Percentiles rank a stretch among this genome's conserved stretches.
Conservation (phyloP, 768 basidiomycete genomes). For the Xerocomellus dryophilus region DNA sequence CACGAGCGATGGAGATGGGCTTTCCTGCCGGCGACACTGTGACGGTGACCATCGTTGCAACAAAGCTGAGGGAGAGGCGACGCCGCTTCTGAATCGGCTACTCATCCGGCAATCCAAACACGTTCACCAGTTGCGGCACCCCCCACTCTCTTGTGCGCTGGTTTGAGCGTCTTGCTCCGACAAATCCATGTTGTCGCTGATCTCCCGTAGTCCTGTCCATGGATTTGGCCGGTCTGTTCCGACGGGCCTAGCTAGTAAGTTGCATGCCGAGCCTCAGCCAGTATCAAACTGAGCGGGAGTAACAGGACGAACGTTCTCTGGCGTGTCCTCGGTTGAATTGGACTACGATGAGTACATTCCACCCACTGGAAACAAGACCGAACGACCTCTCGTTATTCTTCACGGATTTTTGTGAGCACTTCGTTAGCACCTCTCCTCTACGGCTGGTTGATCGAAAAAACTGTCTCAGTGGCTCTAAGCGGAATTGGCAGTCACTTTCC, state of each 20-base stretch:
- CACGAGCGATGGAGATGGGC: constrained; percentile 44
- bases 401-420: constrained; percentile 61
- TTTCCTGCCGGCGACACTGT: constrained; percentile 51
- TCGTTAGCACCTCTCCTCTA: background rate
- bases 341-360: constrained; percentile 33
- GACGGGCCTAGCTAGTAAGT: constrained; percentile 8
- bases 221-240: background rate
- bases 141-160: background rate
- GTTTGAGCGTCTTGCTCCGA: background rate
- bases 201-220: background rate
- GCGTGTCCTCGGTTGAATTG: constrained; percentile 26
- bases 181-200: constrained; percentile 13
- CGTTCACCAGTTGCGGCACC: too few relatives aligned
- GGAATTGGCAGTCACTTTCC: constrained; percentile 83
- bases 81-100: background rate
- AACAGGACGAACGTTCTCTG: constrained; percentile 22
- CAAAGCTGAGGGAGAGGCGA: background rate
- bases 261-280: too few relatives aligned
- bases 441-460: background rate
- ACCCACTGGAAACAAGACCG: constrained; percentile 27
- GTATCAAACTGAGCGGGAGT: constrained; percentile 4
- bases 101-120: constrained; percentile 1
- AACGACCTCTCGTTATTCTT: constrained; percentile 52
- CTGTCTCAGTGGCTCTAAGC: constrained; percentile 68
- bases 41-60: constrained; percentile 46